A percentile compares a stretch with the other conserved stretches of the same genome.
phyloP scores from a whole-genome alignment of 1,284 basidiomycete genomes.

The Sporisorium graminicola region DNA sequence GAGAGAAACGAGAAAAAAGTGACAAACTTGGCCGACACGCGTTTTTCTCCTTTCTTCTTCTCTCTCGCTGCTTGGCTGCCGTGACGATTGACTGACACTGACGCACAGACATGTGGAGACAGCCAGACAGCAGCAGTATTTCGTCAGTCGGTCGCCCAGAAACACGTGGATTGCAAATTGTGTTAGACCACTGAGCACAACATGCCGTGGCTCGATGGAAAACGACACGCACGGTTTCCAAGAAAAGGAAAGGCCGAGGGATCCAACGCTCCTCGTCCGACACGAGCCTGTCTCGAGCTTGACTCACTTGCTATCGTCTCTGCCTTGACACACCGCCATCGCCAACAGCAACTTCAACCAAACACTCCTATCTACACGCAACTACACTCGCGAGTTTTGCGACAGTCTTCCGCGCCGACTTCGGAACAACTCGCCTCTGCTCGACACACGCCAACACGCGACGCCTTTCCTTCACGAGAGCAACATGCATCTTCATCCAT shows the following conservation, averaged over 20 bases:
- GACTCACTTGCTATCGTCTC: too few relatives aligned
- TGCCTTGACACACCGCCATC: not conserved
- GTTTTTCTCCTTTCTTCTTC: not conserved
- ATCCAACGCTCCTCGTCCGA: not conserved
- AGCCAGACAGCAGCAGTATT: not conserved
- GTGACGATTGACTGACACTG: too few relatives aligned
- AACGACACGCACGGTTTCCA: not conserved
- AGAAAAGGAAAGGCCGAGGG: too few relatives aligned
- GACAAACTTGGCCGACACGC: not conserved
- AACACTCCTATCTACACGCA: too few relatives aligned
- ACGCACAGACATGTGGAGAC: constrained; percentile 16
- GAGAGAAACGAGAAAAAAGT: not conserved
- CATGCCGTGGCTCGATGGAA: too few relatives aligned
- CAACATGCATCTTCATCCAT: not conserved
- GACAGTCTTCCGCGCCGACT: too few relatives aligned
- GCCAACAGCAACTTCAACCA: not conserved
- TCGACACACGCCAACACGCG: not conserved
- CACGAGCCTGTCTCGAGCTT: not conserved
- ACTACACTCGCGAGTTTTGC: too few relatives aligned
- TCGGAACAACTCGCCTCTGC: too few relatives aligned
- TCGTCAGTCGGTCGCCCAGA: not conserved
- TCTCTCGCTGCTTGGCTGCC: too few relatives aligned
- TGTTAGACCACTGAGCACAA: too few relatives aligned
- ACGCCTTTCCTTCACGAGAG: not conserved
- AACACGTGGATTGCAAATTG: too few relatives aligned